A percentile compares a stretch with the other conserved stretches of the same genome.
phyloP scores from a whole-genome alignment of 2,329 filamentous ascomycete species.

The Pochonia chlamydosporia region DNA sequence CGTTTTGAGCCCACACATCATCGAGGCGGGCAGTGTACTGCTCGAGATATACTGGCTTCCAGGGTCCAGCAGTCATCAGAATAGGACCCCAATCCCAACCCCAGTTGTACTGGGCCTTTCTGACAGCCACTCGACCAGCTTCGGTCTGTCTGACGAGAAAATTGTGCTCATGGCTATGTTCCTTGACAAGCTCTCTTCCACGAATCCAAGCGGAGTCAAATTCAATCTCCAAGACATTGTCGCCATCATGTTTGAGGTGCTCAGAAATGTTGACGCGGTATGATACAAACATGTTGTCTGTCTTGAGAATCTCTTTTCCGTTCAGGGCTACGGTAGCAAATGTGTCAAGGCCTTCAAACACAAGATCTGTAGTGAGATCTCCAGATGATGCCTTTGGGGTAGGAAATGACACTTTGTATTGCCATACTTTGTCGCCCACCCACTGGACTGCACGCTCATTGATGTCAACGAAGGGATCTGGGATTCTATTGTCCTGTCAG shows the following conservation, averaged over 20 bases:
- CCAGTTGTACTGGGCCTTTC: constrained; percentile 68
- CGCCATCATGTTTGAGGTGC: constrained; percentile 23
- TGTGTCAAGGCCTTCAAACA: constrained; percentile 60
- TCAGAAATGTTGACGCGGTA: constrained; percentile 47
- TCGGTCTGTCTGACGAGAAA: constrained; percentile 47
- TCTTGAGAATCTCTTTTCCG: constrained; percentile 43
- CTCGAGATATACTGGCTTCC: constrained; percentile 62
- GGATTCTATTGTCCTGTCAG: constrained; percentile 27
- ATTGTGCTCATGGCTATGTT: constrained; percentile 43
- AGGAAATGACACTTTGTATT: constrained; percentile 37
- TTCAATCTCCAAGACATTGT: constrained; percentile 47
- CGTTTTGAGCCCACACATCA: constrained; percentile 45
- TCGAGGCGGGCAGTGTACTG: constrained; percentile 52
- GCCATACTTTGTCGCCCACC: constrained; percentile 58
- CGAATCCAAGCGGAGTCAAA: constrained; percentile 51
- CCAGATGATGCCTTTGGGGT: constrained; percentile 10
- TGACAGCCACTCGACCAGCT: constrained; percentile 23
- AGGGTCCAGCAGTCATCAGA: constrained; percentile 57
- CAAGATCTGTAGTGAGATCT: constrained; percentile 32
- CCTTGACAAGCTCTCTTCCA: constrained; percentile 44
- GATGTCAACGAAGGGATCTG: constrained; percentile 53
- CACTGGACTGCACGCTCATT: constrained; percentile 56
- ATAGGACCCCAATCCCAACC: constrained; percentile 68
- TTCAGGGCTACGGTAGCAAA: constrained; percentile 55
- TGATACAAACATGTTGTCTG: constrained; percentile 60